Base-by-base conservation (phyloP, 2,329 filamentous ascomycete genomes). In the Colletotrichum kahawae region DNA sequence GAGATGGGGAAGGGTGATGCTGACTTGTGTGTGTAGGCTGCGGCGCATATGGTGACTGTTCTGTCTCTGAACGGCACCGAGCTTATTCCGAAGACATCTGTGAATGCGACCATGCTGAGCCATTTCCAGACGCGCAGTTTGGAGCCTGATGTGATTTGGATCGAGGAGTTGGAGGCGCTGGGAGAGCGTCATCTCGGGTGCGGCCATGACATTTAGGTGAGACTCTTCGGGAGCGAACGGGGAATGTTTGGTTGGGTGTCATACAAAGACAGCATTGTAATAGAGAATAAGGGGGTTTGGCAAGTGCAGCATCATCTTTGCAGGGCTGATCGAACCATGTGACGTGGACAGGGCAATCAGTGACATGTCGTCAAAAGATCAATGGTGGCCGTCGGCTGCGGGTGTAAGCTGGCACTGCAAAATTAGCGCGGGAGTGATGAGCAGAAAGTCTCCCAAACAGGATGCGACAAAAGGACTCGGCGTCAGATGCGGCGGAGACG, bases 151-250 rank as follows among this genome's bases (percentile, higher is more conserved):
- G 24, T 79, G 27, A 70, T 78, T 8, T 70, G 78, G 18, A 82
- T 84, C 13, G 80, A 80, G 33, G 81, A 83, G 75, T 73, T 84
- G 7, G 82, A 82, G 69, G 83, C 82, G 0, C 76, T 83, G 43
- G 83, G 83, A 3, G 79, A 84, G 69, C 78, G 80, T 13, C 83
- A 84, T 48, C 71, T 84, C 7, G 83, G 83, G 9, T 84, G 83
- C 54, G 82, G 83, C 7, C 79, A 83, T 56, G 81, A 82, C 14
- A 78, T 83, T 29, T 67, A 59, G 34, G 16, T 10, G 43, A 10
- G 31, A 10, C 0, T 51, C n/a, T 51, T 51, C 43, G 5, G n/a
- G 43, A 4, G 43, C 4, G 10, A 1, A 48, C n/a, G 43, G 43
- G 36, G 43, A 48, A 21, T 48, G 21, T 12, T 12, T n/a, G 5